Base-by-base conservation (phyloP, 257 asterid genomes). In the Forsythia viridissima region DNA sequence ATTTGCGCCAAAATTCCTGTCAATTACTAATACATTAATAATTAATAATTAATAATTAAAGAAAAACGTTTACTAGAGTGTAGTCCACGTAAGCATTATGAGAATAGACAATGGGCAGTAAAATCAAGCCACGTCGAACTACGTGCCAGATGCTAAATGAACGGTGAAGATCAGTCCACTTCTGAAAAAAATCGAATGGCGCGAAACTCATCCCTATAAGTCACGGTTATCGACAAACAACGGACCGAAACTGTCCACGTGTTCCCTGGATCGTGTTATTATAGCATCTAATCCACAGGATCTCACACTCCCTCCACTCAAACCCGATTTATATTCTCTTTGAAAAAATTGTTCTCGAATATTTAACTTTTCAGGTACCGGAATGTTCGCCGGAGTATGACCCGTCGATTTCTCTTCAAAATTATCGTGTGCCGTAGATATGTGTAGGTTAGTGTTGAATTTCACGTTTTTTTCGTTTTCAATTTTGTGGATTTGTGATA, bases 271-370 rank as follows among this genome's bases (percentile, higher is more conserved):
- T 80, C 68, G 72, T 81, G 24, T 24, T 24, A 30, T 30, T 30
- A 76, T 81, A 71, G 6, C 46, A 4, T 71, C 41, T 81, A 80
- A 81, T 81, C 84, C 84, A 59, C 71, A 81, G 81, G 77, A 76
- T 77, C 74, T 44, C 72, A 80, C 61, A 71, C 21, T 74, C 68
- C 52, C 82, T 51, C 67, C 67, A 21, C 12, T 6, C 70, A 41
- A 44, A 37, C 36, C n/a, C 10, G 6, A 77, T 75, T 38, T n/a
- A 48, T 36, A n/a, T 18, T 34, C 71, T n/a, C 24, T 21, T 21
- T 39, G 11, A 75, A 21, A 42, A 65, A 20, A 44, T 43, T 9
- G 12, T 18, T 43, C 21, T 15, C 41, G 15, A 9, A 3, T 4
- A 7, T 4, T 13, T 13, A 11, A 13, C 38, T 40, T 61, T 40